A percentile compares a stretch with the other conserved stretches of the same genome.
These are phyloP conservation scores for Cordyceps cateniannulata DNA, from an alignment of 2,329 filamentous ascomycete genomes.

Conservation along the genomic window DNA sequence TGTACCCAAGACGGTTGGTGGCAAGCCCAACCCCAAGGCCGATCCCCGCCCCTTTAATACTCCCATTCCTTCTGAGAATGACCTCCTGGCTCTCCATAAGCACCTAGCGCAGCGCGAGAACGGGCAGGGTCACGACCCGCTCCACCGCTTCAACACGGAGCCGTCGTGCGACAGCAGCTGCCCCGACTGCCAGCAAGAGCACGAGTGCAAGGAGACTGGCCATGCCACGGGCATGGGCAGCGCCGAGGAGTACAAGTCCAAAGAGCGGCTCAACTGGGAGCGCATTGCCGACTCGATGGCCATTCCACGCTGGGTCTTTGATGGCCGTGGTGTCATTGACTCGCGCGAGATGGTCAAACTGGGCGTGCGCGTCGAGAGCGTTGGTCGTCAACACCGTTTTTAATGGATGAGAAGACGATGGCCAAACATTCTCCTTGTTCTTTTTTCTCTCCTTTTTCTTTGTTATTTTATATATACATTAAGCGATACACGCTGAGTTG, in stretches of 20 bases:
- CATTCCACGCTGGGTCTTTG: slow-evolving; percentile 50
- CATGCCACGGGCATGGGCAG: slow-evolving; percentile 37
- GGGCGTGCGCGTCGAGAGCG: slow-evolving; percentile 46
- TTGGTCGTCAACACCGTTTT: slow-evolving; percentile 42
- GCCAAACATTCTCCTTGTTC: not conserved
- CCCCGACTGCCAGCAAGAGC: slow-evolving; percentile 42
- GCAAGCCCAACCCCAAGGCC: slow-evolving; percentile 32
- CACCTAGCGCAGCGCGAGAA: slow-evolving; percentile 31
- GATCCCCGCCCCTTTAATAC: slow-evolving; percentile 42
- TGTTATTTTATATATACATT: not conserved
- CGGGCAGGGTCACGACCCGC: slow-evolving; percentile 33
- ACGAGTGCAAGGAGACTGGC: slow-evolving; percentile 31
- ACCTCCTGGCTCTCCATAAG: slow-evolving; percentile 43
- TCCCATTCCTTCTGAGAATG: slow-evolving; percentile 33
- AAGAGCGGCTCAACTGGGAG: slow-evolving; percentile 45
- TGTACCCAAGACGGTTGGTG: slow-evolving; percentile 21
- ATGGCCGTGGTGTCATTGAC: slow-evolving; percentile 49
- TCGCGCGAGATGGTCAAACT: slow-evolving; percentile 40
- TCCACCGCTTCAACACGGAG: slow-evolving; percentile 38
- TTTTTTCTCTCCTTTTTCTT: not conserved
- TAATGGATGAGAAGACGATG: slow-evolving; percentile 17
- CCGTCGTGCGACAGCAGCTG: slow-evolving; percentile 40
- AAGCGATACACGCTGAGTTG: not conserved
- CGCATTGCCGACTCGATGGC: slow-evolving; percentile 43
- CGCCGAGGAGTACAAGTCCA: slow-evolving; percentile 38